Conservation (phyloP, 2,329 filamentous ascomycete genomes). For the Magnaporthales sp. region DNA sequence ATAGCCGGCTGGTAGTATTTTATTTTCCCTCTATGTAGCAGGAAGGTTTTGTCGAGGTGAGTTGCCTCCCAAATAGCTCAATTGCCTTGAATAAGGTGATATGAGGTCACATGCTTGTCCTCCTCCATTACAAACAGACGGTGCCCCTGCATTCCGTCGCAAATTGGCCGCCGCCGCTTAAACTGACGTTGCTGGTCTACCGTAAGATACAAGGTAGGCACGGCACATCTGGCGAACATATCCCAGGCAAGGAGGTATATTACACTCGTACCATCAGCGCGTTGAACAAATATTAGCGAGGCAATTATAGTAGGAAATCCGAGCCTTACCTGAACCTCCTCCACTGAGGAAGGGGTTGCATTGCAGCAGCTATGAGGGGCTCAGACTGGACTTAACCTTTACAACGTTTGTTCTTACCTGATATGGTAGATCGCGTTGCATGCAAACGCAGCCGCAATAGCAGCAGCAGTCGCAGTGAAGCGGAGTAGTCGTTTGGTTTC, state of each 20-base stretch:
- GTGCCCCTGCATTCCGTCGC: not conserved
- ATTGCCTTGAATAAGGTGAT: not conserved
- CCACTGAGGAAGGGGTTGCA: not conserved
- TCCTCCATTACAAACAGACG: too few species aligned
- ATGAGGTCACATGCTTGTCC: not conserved
- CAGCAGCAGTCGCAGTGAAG: not conserved
- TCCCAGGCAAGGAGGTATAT: not conserved
- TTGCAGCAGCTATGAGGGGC: not conserved
- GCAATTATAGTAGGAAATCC: not conserved
- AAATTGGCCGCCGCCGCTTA: not conserved
- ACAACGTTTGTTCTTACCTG: not conserved
- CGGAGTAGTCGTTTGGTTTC: not conserved
- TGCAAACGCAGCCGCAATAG: not conserved
- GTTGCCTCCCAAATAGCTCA: not conserved
- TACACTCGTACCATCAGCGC: not conserved
- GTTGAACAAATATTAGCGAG: not conserved
- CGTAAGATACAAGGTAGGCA: not conserved
- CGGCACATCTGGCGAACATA: not conserved
- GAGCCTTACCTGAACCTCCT: not conserved
- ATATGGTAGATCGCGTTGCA: not conserved
- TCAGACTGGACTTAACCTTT: not conserved
- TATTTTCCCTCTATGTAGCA: not conserved
- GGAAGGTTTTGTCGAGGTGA: not conserved
- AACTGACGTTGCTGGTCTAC: too few species aligned
- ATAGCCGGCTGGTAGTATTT: not conserved